Conservation (phyloP, 177 flowering plant genomes). For the Telopea speciosissima region DNA sequence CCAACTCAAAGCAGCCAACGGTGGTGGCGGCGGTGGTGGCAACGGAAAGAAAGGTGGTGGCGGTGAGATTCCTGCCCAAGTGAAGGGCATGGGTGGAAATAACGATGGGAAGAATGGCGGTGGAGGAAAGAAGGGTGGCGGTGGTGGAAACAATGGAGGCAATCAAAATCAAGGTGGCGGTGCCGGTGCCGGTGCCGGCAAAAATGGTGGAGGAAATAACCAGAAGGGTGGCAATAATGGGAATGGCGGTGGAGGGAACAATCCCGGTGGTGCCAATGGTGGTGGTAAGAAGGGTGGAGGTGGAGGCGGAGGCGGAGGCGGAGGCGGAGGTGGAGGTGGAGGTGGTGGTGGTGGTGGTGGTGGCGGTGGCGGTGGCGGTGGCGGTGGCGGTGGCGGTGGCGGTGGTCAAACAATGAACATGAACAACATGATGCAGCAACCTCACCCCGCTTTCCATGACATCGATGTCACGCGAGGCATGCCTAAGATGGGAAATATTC, state of each 20-base stretch:
- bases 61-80: conserved; percentile 22
- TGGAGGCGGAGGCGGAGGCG: conserved; percentile 9
- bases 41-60: conserved; percentile 16
- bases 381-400: conserved; percentile 11
- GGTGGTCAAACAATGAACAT: conserved; percentile 24
- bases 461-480: conserved; percentile 22
- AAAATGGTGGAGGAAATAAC: conserved; percentile 25
- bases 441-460: conserved; percentile 23
- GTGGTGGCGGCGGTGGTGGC: conserved; percentile 17
- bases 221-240: conserved; percentile 27
- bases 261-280: conserved; percentile 15
- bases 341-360: conserved; percentile 9
- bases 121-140: conserved; percentile 34
- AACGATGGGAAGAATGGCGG: conserved; percentile 26
- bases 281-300: conserved; percentile 33
- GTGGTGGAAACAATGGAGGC: conserved; percentile 34
- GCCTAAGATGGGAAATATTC: conserved; percentile 23
- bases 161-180: too few relatives aligned
- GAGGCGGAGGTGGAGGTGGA: too few relatives aligned
- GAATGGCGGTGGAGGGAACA: conserved; percentile 13
- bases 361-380: conserved; percentile 22
- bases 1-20: conserved; percentile 15
- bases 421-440: conserved; percentile 12
- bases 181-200: not conserved
- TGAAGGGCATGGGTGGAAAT: conserved; percentile 16